Conservation (phyloP, 495 filamentous ascomycete species). For the Venustampulla echinocandica region DNA sequence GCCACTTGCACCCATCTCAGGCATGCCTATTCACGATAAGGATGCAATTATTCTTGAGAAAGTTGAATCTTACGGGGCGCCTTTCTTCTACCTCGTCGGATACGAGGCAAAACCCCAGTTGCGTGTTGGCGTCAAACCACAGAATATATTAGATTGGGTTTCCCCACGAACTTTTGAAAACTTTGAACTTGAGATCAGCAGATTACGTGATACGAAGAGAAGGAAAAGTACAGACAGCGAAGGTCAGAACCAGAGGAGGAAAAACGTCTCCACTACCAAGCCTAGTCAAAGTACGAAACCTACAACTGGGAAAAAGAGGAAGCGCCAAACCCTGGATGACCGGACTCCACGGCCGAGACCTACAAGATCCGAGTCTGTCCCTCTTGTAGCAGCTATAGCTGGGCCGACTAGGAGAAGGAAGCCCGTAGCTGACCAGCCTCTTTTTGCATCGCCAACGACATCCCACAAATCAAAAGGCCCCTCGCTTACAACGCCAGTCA, state of each 20-base stretch:
- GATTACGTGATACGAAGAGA: too few species aligned
- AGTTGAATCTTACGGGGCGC: neutral
- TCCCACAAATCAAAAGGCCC: neutral
- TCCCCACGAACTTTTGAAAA: constrained; percentile 14
- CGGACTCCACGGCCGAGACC: neutral
- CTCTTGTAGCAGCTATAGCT: neutral
- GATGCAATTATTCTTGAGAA: constrained; percentile 11
- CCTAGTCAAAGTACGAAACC: neutral
- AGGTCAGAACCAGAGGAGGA: neutral
- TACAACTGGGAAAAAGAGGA: constrained; percentile 1
- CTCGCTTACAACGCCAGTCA: neutral
- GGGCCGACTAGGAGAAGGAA: neutral
- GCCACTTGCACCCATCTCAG: constrained; percentile 10
- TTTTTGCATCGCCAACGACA: constrained; percentile 1
- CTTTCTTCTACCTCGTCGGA: constrained; percentile 6
- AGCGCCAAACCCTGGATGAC: neutral
- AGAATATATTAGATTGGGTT: constrained; percentile 21
- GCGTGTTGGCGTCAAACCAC: constrained; percentile 5
- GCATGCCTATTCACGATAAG: constrained; percentile 15
- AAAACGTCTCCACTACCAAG: neutral
- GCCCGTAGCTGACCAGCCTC: neutral
- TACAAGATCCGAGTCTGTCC: too few species aligned
- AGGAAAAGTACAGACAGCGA: neutral
- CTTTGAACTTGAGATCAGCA: neutral
- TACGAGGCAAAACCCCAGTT: constrained; percentile 8